Base-by-base conservation (phyloP, 305 asterid species). In the Rubia balearica region DNA sequence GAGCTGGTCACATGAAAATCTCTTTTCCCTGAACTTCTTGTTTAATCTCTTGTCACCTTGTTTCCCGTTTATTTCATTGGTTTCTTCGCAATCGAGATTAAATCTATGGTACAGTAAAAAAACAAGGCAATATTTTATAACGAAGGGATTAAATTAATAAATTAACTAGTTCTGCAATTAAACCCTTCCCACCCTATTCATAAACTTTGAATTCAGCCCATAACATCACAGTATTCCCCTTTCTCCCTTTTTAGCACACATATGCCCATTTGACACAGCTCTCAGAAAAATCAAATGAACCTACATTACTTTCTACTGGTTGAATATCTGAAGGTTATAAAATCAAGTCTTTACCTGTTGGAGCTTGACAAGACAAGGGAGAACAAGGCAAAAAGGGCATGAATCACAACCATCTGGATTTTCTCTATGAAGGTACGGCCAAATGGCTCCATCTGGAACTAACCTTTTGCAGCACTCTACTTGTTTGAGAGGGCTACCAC, bases 401-500 rank as follows among this genome's bases (percentile, higher is more conserved):
- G 92, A 87, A 75, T 91, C 96, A 73, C 99, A 94, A 74, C 99
- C 98, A 60, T 94, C 95, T 12, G 95, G 93, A 74, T 84, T 90
- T 40, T 89, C 96, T 78, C 72, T 78, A 74, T 94, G 98, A 81
- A 94, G 93, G 76, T 90, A 82, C 21, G 95, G 95, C 99, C 99
- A 91, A 63, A 94, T 81, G 67, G 84, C 71, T 72, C 98, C 99
- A 81, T 87, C 59, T 9, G 93, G 92, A 65, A 90, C 95, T 30
- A 77, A 88, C 78, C 95, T 83, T 69, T 85, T 81, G 89, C 99
- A 94, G 74, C 98, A 91, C 71, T 94, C 96, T 41, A 77, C 84
- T 87, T 89, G 99, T 71, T 86, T 91, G 19, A 91, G 96, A 76
- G 96, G 99, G 82, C 99, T 94, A 65, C 99, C 99, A 41, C 99